Evolutionary conservation across 106 monocot species (phyloP).

Genomic region (Dendrobium chrysotoxum): DNA sequence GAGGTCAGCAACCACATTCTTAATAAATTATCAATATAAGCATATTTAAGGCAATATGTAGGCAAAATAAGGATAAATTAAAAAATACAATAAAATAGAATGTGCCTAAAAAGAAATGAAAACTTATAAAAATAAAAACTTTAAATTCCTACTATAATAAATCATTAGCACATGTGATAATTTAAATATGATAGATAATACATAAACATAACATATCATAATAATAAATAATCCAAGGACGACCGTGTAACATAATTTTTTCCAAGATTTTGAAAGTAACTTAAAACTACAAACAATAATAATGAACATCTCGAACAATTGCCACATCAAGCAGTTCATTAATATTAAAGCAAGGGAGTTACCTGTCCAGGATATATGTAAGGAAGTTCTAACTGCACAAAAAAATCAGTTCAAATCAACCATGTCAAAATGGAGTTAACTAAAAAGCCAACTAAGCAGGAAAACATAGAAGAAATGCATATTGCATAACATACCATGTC

Average conservation of each 20-base stretch:
- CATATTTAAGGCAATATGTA: no score
- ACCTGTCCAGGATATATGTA: conserved; percentile 97
- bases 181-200: no score
- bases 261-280: neutral
- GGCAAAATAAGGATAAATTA: no score
- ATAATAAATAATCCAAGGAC: neutral
- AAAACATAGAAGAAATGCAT: neutral
- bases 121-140: no score
- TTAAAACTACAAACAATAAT: neutral
- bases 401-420: conserved; percentile 4
- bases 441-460: neutral
- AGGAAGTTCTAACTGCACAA: conserved; percentile 89
- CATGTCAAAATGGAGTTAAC: neutral
- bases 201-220: neutral
- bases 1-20: no score
- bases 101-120: no score
- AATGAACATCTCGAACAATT: neutral
- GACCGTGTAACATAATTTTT: neutral
- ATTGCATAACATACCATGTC: conserved; percentile 57
- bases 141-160: no score
- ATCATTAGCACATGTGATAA: no score
- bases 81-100: no score
- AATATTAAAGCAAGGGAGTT: neutral
- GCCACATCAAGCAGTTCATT: neutral
- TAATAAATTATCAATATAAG: no score